Evolutionary conservation across 805 yeast genomes (phyloP), one percentile per base, ranked within the genome.

Genomic region (Saturnispora zaruensis): DNA sequence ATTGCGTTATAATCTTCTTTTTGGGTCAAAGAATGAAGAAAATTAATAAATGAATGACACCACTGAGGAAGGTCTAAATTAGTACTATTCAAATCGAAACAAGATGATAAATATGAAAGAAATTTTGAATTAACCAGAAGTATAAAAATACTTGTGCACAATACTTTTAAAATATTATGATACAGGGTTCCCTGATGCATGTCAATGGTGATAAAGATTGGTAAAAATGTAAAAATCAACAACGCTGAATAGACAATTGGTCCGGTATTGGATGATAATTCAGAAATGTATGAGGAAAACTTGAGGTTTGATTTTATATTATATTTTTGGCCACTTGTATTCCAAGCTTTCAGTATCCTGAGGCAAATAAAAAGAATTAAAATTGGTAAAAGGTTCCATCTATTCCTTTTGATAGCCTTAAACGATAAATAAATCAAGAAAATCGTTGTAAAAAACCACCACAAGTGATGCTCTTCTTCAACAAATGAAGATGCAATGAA

Each of bases 381-480:
- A 13, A 55, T 53, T 54, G 63, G 56, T 20, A 55, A 30, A 30
- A 55, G 24, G 8, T 23, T 40, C 23, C 24, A 51, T 23, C 52
- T 33, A 14, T 46, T 36, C 11, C 40, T 32, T 14, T 51, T 51
- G 7, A 54, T 14, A 3, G 61, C 51, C 49, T 55, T 44, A 20
- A 53, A 50, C 3, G 57, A 47, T 33, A 59, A 36, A 8, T 54
- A 41, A 0, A 58, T 46, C 4, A 59, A 20, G 37, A 65, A 59
- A 0, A 75, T 72, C 0, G 77, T 70, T 0, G 76, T 62, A 21
- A 76, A 68, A 81, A 87, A 85, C 87, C 95, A 93, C 99, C 99
- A 93, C 16, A 90, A 65, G 61, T 90, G 96, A 61, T 93, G 95
- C 61, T 93, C 99, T 64, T 93, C 99, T 60, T 93, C 99, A 16